Conservation (phyloP, 2,329 filamentous ascomycete genomes). For the Emergomyces pasteurianus region DNA sequence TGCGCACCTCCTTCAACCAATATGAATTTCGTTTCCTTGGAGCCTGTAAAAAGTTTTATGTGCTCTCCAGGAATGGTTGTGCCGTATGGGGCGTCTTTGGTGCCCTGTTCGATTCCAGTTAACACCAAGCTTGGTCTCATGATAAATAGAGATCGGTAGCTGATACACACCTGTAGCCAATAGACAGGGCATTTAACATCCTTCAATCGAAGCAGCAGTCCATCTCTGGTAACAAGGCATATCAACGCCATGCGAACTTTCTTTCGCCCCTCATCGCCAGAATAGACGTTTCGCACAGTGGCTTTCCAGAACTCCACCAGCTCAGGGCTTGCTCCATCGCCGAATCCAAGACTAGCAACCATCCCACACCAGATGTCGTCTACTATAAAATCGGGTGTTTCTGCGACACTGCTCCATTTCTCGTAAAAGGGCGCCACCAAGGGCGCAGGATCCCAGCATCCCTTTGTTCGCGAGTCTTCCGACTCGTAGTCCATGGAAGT, state of each 20-base stretch:
- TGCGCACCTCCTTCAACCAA: slow-evolving; percentile 38
- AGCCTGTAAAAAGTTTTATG: slow-evolving; percentile 37
- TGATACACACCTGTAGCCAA: slow-evolving; percentile 36
- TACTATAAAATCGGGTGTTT: slow-evolving; percentile 34
- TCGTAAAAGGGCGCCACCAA: slow-evolving; percentile 26
- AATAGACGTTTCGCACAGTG: slow-evolving; percentile 36
- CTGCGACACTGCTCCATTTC: slow-evolving; percentile 26
- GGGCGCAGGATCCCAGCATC: slow-evolving; percentile 38
- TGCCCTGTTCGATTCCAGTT: background rate
- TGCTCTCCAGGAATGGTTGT: slow-evolving; percentile 22
- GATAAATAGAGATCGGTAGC: background rate
- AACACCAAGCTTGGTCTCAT: background rate
- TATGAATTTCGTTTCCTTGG: slow-evolving; percentile 31
- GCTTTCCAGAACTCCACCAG: slow-evolving; percentile 33
- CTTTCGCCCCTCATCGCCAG: slow-evolving; percentile 38
- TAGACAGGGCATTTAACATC: slow-evolving; percentile 41
- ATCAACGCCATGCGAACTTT: slow-evolving; percentile 39
- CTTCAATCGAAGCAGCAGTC: slow-evolving; percentile 32
- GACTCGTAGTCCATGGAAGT: slow-evolving; percentile 42
- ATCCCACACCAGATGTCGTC: slow-evolving; percentile 33
- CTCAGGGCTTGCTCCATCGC: slow-evolving; percentile 26
- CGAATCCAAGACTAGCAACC: slow-evolving; percentile 38
- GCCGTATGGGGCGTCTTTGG: background rate
- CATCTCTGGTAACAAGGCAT: slow-evolving; percentile 38
- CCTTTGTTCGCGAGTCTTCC: slow-evolving; percentile 29